Evolutionary conservation across 352 stramenopile genomes (phyloP).

Genomic region (Pythium chondricola): DNA sequence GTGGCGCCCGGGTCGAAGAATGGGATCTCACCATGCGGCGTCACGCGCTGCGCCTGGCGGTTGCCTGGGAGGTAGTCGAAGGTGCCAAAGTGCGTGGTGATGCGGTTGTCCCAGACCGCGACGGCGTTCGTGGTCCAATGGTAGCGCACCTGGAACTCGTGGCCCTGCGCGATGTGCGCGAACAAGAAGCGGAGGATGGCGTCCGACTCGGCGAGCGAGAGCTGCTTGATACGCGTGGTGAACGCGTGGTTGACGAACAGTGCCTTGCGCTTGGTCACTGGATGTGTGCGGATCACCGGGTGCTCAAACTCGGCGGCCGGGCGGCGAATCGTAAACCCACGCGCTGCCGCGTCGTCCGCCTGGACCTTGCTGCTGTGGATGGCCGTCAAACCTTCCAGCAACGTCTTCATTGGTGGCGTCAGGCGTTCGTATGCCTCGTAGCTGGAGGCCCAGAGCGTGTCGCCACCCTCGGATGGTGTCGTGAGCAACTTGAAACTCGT

Average conservation of each 20-base stretch:
- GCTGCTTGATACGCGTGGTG: conserved; percentile 29
- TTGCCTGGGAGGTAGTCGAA: conserved; percentile 36
- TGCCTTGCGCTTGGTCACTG: conserved; percentile 27
- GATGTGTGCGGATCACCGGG: conserved; percentile 34
- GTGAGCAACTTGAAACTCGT: conserved; percentile 27
- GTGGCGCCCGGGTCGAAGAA: conserved; percentile 13
- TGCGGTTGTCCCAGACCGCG: conserved; percentile 31
- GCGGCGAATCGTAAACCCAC: conserved; percentile 25
- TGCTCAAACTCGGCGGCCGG: conserved; percentile 31
- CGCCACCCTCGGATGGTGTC: conserved; percentile 26
- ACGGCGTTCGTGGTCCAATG: conserved; percentile 25
- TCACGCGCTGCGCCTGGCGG: conserved; percentile 28
- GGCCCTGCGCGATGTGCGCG: conserved; percentile 22
- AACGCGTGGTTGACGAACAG: conserved; percentile 35
- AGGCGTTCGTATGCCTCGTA: conserved; percentile 44
- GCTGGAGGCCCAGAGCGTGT: conserved; percentile 33
- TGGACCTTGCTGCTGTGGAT: conserved; percentile 42
- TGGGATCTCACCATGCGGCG: conserved; percentile 25
- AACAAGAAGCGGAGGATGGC: conserved; percentile 16
- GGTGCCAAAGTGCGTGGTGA: conserved; percentile 25
- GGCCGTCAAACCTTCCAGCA: conserved; percentile 31
- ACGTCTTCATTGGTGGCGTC: conserved; percentile 27
- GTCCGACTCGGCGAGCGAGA: conserved; percentile 35
- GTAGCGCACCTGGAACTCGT: conserved; percentile 30
- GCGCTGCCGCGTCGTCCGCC: conserved; percentile 18